Evolutionary conservation across 192 early-diverging fungal species (phyloP), one percentile per base, ranked within the genome.

Genomic region (Backusella macrospora): DNA sequence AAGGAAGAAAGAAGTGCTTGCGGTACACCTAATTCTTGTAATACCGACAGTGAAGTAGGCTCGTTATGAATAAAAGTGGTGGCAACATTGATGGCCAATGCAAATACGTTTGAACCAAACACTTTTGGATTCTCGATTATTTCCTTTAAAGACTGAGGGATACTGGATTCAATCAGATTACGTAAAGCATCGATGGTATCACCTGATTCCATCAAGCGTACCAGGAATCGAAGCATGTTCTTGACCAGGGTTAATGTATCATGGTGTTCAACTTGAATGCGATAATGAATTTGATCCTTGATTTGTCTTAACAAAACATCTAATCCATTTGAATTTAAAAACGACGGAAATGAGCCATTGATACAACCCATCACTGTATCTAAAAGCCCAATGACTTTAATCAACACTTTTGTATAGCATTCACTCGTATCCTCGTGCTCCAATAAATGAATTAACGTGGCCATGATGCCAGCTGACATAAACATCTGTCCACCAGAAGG

Each of bases 11-110:
- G 85, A 75, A 99, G 90, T 0, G 90, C 87, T 59, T 96, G 89
- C 1, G 96, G 95, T 40, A 99, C 78, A 59, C 88, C 85, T 4
- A 90, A 82, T 78, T 99, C 98, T 76, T 99, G 98, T 37, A 99
- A 86, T 52, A 99, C 96, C 4, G 92, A 77, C 37, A 98, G 81
- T 12, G 89, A 96, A 1, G 96, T 98, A 1, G 98, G 98, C 68
- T 99, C 98, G 72, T 99, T 99, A 77, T 99, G 95, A 45, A 99
- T 95, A 69, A 99, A 93, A 10, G 93, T 94, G 0, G 96, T 90
- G 88, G 94, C 95, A 26, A 96, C 92, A 76, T 96, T 96, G 71
- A 96, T 90, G 0, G 94, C 95, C 74, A 91, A 85, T 26, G 95
- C 93, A 76, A 92, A 95, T 6, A 96, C 83, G 59, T 89, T 91